Evolutionary conservation across 2,329 filamentous ascomycete genomes (phyloP), one percentile per base, ranked within the genome.

Genomic region (Aureobasidium sp.): DNA sequence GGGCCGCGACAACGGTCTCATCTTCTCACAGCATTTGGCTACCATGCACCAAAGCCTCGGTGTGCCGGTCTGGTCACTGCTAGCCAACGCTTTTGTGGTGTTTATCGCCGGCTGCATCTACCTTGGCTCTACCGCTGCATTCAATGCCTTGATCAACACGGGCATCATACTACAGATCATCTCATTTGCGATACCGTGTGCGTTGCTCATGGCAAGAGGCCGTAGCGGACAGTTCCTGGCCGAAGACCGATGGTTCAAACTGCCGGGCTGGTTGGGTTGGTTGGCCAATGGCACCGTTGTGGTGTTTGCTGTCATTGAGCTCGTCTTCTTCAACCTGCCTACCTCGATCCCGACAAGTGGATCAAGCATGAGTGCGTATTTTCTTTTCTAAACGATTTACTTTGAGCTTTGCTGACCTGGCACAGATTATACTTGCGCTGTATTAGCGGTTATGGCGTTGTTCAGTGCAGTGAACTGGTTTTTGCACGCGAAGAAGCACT

Each of bases 1-100:
- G 15, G 79, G 81, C 35, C 79, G 81, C 29, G 82, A 84, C 67
- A 77, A 79, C 29, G 82, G 81, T 10, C 81, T 82, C 5, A 81
- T 82, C 0, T 79, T 82, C 65, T 76, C 77, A 2, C 60, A 67
- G 23, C 72, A 80, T 68, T 77, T 84, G 51, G 71, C 75, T n/a
- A 68, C 65, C 21, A 80, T 84, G 63, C 77, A 79, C 67, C 72
- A 74, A 59, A 70, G 61, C 1, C 77, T 81, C 62, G 79, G 80
- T 63, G 83, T 82, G 65, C 82, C 82, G 1, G 73, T 84, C 60
- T 79, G 81, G 63, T 75, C 82, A 1, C 82, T 81, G 0, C 58
- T 84, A n/a, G 76, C 79, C 61, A 79, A 79, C 58, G 74, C 75
- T 3, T 61, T 74, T 31, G 49, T 83, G 4, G 75, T 78, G 51